Evolutionary conservation across 495 filamentous ascomycete species (phyloP), one percentile per base, ranked within the genome.

Genomic region (Elasticomyces elasticus): DNA sequence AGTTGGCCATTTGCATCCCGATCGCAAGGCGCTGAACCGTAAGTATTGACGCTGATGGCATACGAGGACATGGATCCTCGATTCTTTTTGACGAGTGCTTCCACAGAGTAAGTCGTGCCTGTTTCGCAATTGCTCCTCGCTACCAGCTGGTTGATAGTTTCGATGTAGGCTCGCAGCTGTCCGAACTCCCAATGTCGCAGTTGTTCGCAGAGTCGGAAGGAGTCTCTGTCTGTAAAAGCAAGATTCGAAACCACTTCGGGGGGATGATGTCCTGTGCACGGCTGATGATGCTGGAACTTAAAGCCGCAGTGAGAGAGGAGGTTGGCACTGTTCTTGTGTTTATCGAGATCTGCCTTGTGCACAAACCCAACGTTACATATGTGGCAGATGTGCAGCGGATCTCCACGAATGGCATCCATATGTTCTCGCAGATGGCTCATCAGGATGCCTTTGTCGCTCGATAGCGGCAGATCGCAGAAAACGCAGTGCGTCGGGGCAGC

Each of bases 21-120:
- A 33, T 54, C 53, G 40, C 52, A 54, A 1, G 53, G 53, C 20
- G 53, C 53, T 17, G 44, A 49, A 33, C 31, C 31, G 26, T 40
- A 50, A n/a, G 53, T 55, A 27, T 55, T 50, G 25, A 55, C 37
- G 35, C 53, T 55, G 19, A 55, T 23, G 35, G 53, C 53, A 26
- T 27, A 55, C 35, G 28, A 49, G 17, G 53, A 55, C 15, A 42
- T 23, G 9, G 53, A 55, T 11, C 31, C 33, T 19, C 28, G 17
- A 7, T 43, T 30, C 22, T n/a, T 27, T 7, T 44, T 17, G 30
- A 41, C 13, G 1, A 55, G 20, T 13, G 53, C 45, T 33, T 49
- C 53, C 9, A 55, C 38, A 15, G 53, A 49, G 48, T 49, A 50
- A 33, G 11, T 33, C 9, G 17, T 31, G 53, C 53, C 30, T 6